These are phyloP conservation scores for Emergomyces pasteurianus DNA, from an alignment of 2,329 filamentous ascomycete genomes.

Conservation along the genomic window DNA sequence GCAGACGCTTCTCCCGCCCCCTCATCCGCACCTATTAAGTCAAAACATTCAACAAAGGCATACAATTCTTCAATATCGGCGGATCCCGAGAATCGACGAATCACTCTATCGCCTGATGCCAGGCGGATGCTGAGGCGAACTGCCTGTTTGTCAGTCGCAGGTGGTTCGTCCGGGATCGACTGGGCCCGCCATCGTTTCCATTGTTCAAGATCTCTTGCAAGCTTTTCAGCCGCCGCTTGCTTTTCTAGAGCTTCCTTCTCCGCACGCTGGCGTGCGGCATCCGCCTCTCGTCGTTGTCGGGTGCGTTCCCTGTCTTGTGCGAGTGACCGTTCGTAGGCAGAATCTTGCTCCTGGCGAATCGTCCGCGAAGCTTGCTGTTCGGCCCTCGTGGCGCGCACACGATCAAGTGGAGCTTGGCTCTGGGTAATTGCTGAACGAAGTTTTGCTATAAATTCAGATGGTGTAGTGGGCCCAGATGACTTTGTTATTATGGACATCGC, in stretches of 20 bases:
- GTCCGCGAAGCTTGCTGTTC: constrained; percentile 72
- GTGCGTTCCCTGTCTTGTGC: constrained; percentile 79
- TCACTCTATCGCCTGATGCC: constrained; percentile 57
- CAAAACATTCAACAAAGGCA: constrained; percentile 88
- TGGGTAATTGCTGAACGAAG: constrained; percentile 61
- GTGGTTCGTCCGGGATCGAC: constrained; percentile 57
- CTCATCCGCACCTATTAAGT: constrained; percentile 42
- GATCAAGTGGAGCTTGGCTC: constrained; percentile 62
- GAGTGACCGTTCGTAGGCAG: constrained; percentile 82
- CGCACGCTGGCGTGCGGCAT: constrained; percentile 47
- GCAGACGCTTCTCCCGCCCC: constrained; percentile 7
- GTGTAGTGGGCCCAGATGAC: constrained; percentile 58
- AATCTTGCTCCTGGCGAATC: constrained; percentile 79
- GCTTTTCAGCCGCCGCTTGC: constrained; percentile 48
- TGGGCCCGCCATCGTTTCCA: constrained; percentile 74
- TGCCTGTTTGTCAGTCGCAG: constrained; percentile 49
- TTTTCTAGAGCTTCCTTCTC: constrained; percentile 56
- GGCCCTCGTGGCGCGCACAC: constrained; percentile 61
- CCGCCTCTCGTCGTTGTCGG: constrained; percentile 62
- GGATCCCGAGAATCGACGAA: constrained; percentile 62
- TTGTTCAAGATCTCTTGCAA: constrained; percentile 45
- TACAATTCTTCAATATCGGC: constrained; percentile 78
- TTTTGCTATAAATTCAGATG: constrained; percentile 62
- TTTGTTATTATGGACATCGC: constrained; percentile 85
- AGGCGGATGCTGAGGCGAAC: constrained; percentile 58